phyloP scores from a whole-genome alignment of 2,329 filamentous ascomycete species.

The Fusarium praegraminearum region DNA sequence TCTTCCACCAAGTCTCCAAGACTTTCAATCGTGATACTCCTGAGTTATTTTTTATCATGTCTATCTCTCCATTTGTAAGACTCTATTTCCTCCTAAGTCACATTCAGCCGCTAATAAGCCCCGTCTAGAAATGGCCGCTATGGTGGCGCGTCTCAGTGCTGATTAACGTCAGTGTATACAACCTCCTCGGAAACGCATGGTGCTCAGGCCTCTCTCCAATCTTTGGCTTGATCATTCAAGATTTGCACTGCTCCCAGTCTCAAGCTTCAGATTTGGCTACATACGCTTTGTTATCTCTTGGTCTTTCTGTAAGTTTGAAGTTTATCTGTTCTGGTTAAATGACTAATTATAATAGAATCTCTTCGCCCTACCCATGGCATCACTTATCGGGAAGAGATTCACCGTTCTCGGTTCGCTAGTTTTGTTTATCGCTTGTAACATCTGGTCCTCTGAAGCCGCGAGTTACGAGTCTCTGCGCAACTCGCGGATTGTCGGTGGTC shows the following conservation, averaged over 20 bases:
- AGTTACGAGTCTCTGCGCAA: neutral
- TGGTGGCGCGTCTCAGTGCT: constrained; percentile 14
- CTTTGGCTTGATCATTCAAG: constrained; percentile 14
- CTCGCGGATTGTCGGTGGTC: constrained; percentile 9
- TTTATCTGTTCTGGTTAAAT: fast-evolving
- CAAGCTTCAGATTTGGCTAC: constrained; percentile 2
- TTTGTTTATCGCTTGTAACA: constrained; percentile 6
- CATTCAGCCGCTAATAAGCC: neutral
- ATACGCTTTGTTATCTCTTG: constrained; percentile 4
- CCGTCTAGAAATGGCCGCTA: constrained; percentile 2
- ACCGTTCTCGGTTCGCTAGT: constrained; percentile 3
- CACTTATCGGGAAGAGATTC: constrained; percentile 1
- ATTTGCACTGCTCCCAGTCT: constrained; percentile 1
- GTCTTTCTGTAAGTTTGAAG: neutral
- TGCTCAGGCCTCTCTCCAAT: constrained; percentile 12
- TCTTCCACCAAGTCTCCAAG: no score
- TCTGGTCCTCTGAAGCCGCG: constrained; percentile 8
- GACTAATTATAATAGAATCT: neutral
- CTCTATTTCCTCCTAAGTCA: neutral
- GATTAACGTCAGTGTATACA: constrained; percentile 15
- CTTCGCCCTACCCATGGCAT: neutral
- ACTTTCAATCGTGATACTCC: no score
- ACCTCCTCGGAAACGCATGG: constrained; percentile 13
- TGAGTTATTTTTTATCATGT: neutral
- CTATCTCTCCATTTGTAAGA: constrained; percentile 2